Evolutionary conservation across 2,329 filamentous ascomycete genomes (phyloP), one percentile per base, ranked within the genome.

Genomic region (Verticillium nubilum): DNA sequence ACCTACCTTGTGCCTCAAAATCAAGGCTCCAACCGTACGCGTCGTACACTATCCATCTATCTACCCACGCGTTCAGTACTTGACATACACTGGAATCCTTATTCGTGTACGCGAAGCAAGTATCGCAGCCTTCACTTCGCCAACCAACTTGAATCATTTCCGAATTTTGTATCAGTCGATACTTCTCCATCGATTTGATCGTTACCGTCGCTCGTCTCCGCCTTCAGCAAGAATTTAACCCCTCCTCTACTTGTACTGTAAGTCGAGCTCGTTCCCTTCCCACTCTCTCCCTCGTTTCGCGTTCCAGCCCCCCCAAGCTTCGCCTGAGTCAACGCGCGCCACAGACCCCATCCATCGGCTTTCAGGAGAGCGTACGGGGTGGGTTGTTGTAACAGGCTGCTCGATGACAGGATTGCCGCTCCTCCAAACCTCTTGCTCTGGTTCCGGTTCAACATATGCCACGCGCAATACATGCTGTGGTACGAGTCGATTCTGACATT

Each of bases 261-360:
- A 47, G 37, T 47, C 6, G n/a, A 2, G 9, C n/a, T 9, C 37
- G 17, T 47, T 9, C 37, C 37, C 59, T 27, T 55, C 19, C 50
- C 50, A 58, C 33, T 52, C 47, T 58, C 47, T 59, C 47, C 58
- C 58, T 53, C 52, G 59, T 57, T 57, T 55, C 60, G 56, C 61
- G 56, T 53, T 33, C 56, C n/a, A 54, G 53, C 60, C 60, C 55
- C 61, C 31, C 35, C 25, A 50, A 52, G 27, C 56, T 23, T 58
- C 54, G 10, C 52, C 42, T 52, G 57, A 62, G 47, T 59, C 60
- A 58, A 55, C n/a, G 33, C 37, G 52, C 59, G 57, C 59, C 57
- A 56, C 57, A 15, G 54, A 60, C 58, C 55, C 42, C 58, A 56
- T 58, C 42, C 58, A 56, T 58, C 27, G 31, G 13, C 33, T 23